Base-by-base conservation (phyloP, 2,329 filamentous ascomycete species). In the Davidsoniella eucalypti region DNA sequence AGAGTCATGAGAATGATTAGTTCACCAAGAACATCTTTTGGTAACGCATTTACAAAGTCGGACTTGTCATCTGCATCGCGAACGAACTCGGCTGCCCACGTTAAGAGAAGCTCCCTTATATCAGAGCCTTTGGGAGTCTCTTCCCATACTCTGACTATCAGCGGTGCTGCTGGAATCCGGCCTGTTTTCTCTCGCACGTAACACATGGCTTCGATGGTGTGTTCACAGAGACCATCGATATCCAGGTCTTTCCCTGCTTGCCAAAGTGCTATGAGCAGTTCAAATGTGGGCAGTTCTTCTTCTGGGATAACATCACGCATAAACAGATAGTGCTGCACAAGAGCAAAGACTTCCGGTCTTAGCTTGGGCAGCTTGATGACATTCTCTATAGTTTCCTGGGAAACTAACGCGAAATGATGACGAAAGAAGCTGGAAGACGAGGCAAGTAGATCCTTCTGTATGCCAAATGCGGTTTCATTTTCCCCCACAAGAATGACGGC, bases 1-100 rank as follows among this genome's bases (percentile, higher is more conserved):
- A 17, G 72, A 70, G 73, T 77, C 75, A 80, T 78, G 10, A 72
- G 66, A 2, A 80, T 69, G 0, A 81, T 76, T 5, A 81, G 67
- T 60, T 80, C 76, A 54, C 73, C 77, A 5, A 80, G 63, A 1
- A 81, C 73, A 56, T 78, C 74, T 54, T 80, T 72, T 0, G 77
- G 76, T 2, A 81, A 66, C 0, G 74, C 75, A 56, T 72, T 73
- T 41, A 73, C 76, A 57, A 80, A 80, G 53, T 76, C 72, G 7
- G 70, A 66, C 16, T 74, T 67, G 1, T 68, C 67, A 18, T 75
- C 69, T 3, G 74, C 76, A 0, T 72, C 72, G 40, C 73, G 65
- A 64, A 80, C 76, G 56, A 80, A 80, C 60, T 80, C 76, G 23
- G 75, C 76, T 1, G 75, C 73, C 77, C 77, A 81, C 9, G 67